Conservation (phyloP, 2,329 filamentous ascomycete species). For the Ascocoryne sarcoides region DNA sequence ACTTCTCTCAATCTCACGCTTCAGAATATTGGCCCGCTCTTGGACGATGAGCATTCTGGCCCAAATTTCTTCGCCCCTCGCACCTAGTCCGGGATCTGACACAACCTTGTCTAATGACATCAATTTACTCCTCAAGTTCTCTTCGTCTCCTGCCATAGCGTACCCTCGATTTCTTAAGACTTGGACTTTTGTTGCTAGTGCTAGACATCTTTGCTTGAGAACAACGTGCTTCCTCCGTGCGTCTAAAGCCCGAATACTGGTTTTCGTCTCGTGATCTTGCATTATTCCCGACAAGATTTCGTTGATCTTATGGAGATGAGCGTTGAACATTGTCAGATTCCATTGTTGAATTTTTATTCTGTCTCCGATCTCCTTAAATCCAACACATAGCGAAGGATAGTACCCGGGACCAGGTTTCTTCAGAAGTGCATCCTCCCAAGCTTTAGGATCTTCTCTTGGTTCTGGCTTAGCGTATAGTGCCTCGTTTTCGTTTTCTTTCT, state of each 20-base stretch:
- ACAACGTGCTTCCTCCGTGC: conserved; percentile 64
- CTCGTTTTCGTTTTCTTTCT: conserved; percentile 57
- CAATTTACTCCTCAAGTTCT: conserved; percentile 66
- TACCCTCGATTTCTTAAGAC: conserved; percentile 75
- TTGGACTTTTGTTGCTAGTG: conserved; percentile 71
- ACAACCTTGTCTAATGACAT: conserved; percentile 59
- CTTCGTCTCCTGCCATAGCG: conserved; percentile 69
- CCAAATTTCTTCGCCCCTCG: conserved; percentile 78
- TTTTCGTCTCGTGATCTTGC: conserved; percentile 67
- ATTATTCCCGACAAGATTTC: conserved; percentile 62
- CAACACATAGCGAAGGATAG: conserved; percentile 67
- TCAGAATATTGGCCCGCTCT: conserved; percentile 63
- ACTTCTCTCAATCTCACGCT: conserved; percentile 64
- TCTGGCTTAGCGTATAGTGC: conserved; percentile 70
- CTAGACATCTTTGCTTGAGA: conserved; percentile 63
- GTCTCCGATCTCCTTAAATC: conserved; percentile 63
- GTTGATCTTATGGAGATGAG: conserved; percentile 72
- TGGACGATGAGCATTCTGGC: conserved; percentile 68
- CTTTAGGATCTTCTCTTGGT: conserved; percentile 61
- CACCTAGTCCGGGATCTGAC: conserved; percentile 65
- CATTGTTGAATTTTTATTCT: conserved; percentile 65
- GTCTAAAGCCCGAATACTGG: conserved; percentile 64
- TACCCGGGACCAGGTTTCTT: conserved; percentile 69
- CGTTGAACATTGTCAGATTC: conserved; percentile 61
- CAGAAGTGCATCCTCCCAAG: conserved; percentile 77